These are phyloP conservation scores for Aureobasidium lini DNA, from an alignment of 2,329 filamentous ascomycete genomes.

Conservation along the genomic window DNA sequence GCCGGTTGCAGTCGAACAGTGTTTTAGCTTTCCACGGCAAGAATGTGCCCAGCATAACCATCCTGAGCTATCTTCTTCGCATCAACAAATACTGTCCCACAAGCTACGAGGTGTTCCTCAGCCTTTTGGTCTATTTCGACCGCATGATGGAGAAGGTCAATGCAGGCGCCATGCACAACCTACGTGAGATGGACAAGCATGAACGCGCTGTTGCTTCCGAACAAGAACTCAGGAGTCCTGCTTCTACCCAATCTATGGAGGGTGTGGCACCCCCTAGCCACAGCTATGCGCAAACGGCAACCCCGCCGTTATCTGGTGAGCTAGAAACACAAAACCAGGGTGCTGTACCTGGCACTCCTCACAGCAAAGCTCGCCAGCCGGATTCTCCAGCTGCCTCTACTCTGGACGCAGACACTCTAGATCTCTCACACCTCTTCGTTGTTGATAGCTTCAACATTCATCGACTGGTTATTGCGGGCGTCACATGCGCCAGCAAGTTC, in stretches of 20 bases:
- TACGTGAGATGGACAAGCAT: slow-evolving; percentile 47
- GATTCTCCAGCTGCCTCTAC: slow-evolving; percentile 20
- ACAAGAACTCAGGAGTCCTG: slow-evolving; percentile 18
- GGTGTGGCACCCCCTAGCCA: slow-evolving; percentile 23
- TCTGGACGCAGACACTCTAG: slow-evolving; percentile 31
- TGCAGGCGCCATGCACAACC: slow-evolving; percentile 61
- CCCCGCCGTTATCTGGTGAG: slow-evolving; percentile 43
- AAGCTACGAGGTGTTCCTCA: slow-evolving; percentile 95
- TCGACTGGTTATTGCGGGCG: slow-evolving; percentile 87
- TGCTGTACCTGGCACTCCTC: slow-evolving; percentile 29
- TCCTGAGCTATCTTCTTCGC: slow-evolving; percentile 86
- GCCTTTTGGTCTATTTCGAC: slow-evolving; percentile 93
- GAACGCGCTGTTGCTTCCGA: slow-evolving; percentile 20
- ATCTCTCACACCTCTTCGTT: slow-evolving; percentile 70
- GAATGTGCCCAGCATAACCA: slow-evolving; percentile 94
- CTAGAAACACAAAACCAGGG: slow-evolving; percentile 33
- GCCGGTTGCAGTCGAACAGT: slow-evolving; percentile 54
- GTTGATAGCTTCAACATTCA: slow-evolving; percentile 99
- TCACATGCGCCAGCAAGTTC: slow-evolving; percentile 98
- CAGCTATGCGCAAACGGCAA: slow-evolving; percentile 35
- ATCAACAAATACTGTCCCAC: slow-evolving; percentile 99
- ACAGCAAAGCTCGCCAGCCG: slow-evolving; percentile 27
- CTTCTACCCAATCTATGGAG: slow-evolving; percentile 20
- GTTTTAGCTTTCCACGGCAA: slow-evolving; percentile 97
- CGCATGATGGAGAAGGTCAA: slow-evolving; percentile 98